Conservation (phyloP, 768 basidiomycete species). For the Leccinellum luteum region DNA sequence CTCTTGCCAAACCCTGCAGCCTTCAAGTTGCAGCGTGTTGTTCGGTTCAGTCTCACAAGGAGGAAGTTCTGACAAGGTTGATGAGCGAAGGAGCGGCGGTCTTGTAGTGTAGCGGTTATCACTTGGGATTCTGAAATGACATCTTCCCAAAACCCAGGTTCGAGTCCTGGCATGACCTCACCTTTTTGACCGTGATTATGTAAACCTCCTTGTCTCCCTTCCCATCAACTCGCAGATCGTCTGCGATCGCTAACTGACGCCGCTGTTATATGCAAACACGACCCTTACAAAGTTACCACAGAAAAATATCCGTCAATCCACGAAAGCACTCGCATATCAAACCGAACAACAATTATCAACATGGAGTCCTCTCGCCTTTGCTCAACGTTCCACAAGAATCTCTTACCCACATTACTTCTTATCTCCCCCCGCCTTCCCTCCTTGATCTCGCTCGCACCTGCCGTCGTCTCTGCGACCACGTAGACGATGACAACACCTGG, state of each 20-base stretch:
- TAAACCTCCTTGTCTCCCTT: slow-evolving; percentile 9
- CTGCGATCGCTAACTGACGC: slow-evolving; percentile 22
- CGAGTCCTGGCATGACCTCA: slow-evolving; percentile 26
- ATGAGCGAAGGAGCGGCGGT: slow-evolving; percentile 1
- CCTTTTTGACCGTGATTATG: slow-evolving; percentile 4
- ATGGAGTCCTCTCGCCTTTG: slow-evolving; percentile 49
- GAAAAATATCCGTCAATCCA: slow-evolving; percentile 29
- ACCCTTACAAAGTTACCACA: slow-evolving; percentile 40
- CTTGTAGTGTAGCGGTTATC: slow-evolving; percentile 31
- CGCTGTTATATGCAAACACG: slow-evolving; percentile 68
- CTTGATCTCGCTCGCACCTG: slow-evolving; percentile 54
- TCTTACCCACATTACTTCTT: slow-evolving; percentile 73
- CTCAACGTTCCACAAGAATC: slow-evolving; percentile 65
- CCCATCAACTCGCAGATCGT: slow-evolving; percentile 20
- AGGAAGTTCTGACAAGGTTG: too few species aligned
- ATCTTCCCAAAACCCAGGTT: slow-evolving; percentile 29
- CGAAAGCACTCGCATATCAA: slow-evolving; percentile 26
- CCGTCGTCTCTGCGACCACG: slow-evolving; percentile 54
- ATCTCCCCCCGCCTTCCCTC: slow-evolving; percentile 64
- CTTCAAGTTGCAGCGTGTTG: too few species aligned
- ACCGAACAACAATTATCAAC: slow-evolving; percentile 35
- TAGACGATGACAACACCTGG: slow-evolving; percentile 81
- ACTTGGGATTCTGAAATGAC: slow-evolving; percentile 25
- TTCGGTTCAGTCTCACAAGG: too few species aligned
- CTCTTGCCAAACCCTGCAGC: neutral